These are phyloP conservation scores for Boletus rubroflammeus DNA, from an alignment of 768 basidiomycete genomes.

Conservation along the genomic window DNA sequence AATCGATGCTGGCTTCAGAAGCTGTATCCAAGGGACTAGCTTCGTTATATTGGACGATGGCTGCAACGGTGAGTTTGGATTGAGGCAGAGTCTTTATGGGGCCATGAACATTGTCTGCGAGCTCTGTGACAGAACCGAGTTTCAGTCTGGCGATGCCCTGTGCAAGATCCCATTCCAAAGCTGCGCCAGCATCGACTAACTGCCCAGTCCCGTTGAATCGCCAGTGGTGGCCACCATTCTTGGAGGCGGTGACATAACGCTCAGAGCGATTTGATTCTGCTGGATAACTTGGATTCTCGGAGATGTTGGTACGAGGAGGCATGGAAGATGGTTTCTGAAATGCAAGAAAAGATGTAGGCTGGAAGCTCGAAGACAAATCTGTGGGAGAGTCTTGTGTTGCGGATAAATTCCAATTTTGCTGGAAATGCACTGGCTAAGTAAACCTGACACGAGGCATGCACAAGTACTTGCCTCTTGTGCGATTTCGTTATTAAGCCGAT, in stretches of 20 bases:
- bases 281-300: conserved; percentile 20
- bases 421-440: conserved; percentile 14
- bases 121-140: conserved; percentile 54
- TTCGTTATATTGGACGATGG: conserved; percentile 57
- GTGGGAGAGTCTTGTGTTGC: conserved; percentile 38
- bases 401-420: conserved; percentile 48
- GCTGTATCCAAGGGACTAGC: conserved; percentile 70
- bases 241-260: conserved; percentile 35
- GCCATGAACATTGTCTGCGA: conserved; percentile 45
- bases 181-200: conserved; percentile 50
- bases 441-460: conserved; percentile 24
- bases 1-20: conserved; percentile 67
- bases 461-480: conserved; percentile 43
- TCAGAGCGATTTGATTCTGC: conserved; percentile 34
- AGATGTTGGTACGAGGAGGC: conserved; percentile 42
- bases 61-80: conserved; percentile 48
- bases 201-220: conserved; percentile 61
- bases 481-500: conserved; percentile 32
- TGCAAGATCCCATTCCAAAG: conserved; percentile 66
- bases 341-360: conserved; percentile 29
- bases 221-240: conserved; percentile 50
- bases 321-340: conserved; percentile 43
- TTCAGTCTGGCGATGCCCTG: conserved; percentile 72
- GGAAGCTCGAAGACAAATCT: conserved; percentile 32
- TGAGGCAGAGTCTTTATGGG: conserved; percentile 68